Percentiles rank a stretch among this genome's conserved stretches.
These are phyloP conservation scores for Xenoacremonium recifei DNA, from an alignment of 2,329 filamentous ascomycete species.

Conservation along the genomic window DNA sequence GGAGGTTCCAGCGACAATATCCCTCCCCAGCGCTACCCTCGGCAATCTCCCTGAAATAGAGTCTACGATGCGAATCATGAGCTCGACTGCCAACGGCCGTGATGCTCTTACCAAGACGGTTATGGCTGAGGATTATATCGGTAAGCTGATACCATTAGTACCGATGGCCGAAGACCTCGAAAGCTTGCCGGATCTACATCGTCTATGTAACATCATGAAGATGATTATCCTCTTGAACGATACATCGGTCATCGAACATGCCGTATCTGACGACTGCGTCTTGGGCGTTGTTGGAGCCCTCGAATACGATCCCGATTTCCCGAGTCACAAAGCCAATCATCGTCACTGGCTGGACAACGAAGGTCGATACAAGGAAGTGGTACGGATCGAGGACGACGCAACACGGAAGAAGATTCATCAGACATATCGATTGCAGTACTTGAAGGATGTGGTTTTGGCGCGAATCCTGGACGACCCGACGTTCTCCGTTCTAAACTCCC, in stretches of 20 bases:
- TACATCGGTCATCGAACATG: constrained; percentile 88
- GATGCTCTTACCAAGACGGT: constrained; percentile 88
- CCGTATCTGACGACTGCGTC: constrained; percentile 85
- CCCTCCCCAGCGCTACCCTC: constrained; percentile 77
- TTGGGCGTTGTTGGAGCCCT: constrained; percentile 91
- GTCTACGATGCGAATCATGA: constrained; percentile 76
- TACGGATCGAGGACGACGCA: constrained; percentile 78
- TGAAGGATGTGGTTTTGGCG: constrained; percentile 97
- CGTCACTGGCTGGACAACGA: constrained; percentile 87
- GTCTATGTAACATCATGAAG: constrained; percentile 98
- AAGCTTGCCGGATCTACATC: constrained; percentile 80
- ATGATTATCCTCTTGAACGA: constrained; percentile 92
- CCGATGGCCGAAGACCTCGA: constrained; percentile 89
- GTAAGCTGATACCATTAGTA: constrained; percentile 82
- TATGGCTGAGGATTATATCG: constrained; percentile 81
- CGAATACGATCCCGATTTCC: constrained; percentile 98
- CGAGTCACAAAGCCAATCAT: constrained; percentile 95
- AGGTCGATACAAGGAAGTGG: constrained; percentile 93
- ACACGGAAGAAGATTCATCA: constrained; percentile 92
- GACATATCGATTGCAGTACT: constrained; percentile 91
- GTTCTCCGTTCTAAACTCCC: constrained; percentile 93
- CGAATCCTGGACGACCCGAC: constrained; percentile 96
- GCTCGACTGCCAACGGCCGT: constrained; percentile 69
- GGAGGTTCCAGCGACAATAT: constrained; percentile 68
- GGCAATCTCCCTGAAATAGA: constrained; percentile 83